Percentiles rank a stretch among this genome's conserved stretches.
Conservation (phyloP, 2,329 filamentous ascomycete species). For the Pleomassaria siparia region DNA sequence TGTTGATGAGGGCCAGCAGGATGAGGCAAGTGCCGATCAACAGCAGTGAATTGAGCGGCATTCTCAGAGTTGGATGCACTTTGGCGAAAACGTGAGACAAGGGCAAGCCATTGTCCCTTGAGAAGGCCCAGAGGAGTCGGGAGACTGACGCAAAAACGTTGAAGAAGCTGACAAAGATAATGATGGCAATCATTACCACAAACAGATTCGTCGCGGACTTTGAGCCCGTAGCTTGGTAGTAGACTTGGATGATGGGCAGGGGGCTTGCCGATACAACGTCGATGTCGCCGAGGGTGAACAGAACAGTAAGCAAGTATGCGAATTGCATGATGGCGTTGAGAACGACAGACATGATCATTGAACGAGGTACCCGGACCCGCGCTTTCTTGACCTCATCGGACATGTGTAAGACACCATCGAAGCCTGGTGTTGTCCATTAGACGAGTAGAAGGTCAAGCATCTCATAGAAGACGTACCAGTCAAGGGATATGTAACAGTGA, state of each 20-base stretch:
- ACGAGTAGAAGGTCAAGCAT: not conserved
- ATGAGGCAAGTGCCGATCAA: constrained; percentile 31
- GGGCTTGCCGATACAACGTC: constrained; percentile 37
- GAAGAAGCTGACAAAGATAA: constrained; percentile 40
- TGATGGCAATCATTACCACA: constrained; percentile 28
- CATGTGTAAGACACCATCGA: constrained; percentile 50
- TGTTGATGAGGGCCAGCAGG: constrained; percentile 28
- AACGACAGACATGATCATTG: constrained; percentile 48
- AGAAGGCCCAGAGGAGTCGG: constrained; percentile 53
- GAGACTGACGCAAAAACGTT: constrained; percentile 50
- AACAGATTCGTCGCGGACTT: constrained; percentile 47
- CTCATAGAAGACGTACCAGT: constrained; percentile 13
- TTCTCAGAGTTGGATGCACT: constrained; percentile 20
- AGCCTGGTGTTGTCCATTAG: constrained; percentile 35
- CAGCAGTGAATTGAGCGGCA: constrained; percentile 23
- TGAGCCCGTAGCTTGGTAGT: constrained; percentile 36
- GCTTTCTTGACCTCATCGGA: constrained; percentile 28
- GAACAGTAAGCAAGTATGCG: constrained; percentile 47
- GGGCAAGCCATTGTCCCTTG: constrained; percentile 49
- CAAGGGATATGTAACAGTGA: constrained; percentile 28
- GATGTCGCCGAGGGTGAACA: constrained; percentile 48
- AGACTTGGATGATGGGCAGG: constrained; percentile 53
- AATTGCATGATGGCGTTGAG: constrained; percentile 46
- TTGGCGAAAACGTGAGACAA: constrained; percentile 29
- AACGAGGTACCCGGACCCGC: constrained; percentile 23